Conservation (phyloP, 2,329 filamentous ascomycete genomes). For the Pezicula radicicola region DNA sequence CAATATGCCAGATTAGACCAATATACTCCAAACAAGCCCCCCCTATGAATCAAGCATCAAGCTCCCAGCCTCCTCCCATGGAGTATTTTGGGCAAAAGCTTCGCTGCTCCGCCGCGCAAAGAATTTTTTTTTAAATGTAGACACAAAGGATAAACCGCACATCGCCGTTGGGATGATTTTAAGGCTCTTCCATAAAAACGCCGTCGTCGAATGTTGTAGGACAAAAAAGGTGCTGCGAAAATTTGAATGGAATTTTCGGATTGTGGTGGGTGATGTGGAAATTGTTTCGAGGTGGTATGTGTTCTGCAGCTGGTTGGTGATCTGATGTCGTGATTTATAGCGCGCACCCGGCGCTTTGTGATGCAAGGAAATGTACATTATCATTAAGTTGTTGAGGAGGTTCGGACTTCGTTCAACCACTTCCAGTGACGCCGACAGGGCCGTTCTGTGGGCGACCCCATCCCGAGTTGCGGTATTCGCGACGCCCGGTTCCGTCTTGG, state of each 20-base stretch:
- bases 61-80: conserved; percentile 2
- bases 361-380: conserved; percentile 19
- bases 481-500: conserved; percentile 19
- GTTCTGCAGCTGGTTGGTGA: conserved; percentile 10
- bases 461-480: conserved; percentile 28
- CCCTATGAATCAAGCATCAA: conserved; percentile 4
- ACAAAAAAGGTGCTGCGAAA: conserved; percentile 10
- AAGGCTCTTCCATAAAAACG: conserved; percentile 13
- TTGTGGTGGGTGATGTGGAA: background rate
- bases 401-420: conserved; percentile 15
- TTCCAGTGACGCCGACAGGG: conserved; percentile 28
- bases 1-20: conserved; percentile 16
- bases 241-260: conserved; percentile 12
- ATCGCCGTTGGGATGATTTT: conserved; percentile 9
- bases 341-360: conserved; percentile 9
- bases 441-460: conserved; percentile 31
- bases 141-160: conserved; percentile 16
- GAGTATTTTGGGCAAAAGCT: too few relatives aligned
- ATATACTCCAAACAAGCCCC: conserved; percentile 24
- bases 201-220: conserved; percentile 18
- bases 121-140: conserved; percentile 15
- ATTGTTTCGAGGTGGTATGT: conserved; percentile 12
- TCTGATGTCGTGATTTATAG: conserved; percentile 10
- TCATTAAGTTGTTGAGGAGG: conserved; percentile 11
- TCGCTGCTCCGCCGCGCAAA: too few relatives aligned